phyloP scores from a whole-genome alignment of 129 eudicot species.

The Artemisia annua region DNA sequence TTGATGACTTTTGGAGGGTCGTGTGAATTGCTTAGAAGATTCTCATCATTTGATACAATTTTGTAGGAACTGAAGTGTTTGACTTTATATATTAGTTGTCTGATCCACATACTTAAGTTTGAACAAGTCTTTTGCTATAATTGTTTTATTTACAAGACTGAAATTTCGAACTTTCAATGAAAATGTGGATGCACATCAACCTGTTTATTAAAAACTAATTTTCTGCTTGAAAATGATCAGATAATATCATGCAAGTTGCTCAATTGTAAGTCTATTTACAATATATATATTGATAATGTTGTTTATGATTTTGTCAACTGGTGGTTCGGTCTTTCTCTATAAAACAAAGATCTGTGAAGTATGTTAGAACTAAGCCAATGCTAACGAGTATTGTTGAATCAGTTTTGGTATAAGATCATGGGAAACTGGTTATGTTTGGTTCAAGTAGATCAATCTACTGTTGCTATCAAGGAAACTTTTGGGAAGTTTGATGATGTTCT shows the following conservation, averaged over 20 bases:
- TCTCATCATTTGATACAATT: not conserved
- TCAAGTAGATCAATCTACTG: constrained; percentile 94
- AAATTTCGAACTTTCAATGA: too few species aligned
- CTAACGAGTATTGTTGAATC: not conserved
- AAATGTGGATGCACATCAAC: too few species aligned
- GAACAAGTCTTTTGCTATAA: too few species aligned
- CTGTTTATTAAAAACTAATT: too few species aligned
- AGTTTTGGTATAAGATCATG: constrained; percentile 40
- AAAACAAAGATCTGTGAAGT: not conserved
- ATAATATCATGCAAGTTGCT: too few species aligned
- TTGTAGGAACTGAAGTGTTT: not conserved
- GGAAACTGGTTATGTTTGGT: constrained; percentile 66
- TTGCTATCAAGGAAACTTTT: constrained; percentile 79
- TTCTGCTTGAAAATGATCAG: too few species aligned
- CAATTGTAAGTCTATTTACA: too few species aligned
- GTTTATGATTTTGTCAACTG: not conserved
- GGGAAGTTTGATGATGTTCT: constrained; percentile 85
- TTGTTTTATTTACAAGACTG: too few species aligned
- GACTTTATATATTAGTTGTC: too few species aligned
- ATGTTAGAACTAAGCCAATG: not conserved
- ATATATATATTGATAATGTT: not conserved
- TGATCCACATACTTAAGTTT: too few species aligned
- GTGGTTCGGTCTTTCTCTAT: not conserved
- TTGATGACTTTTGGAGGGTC: not conserved
- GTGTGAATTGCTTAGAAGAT: not conserved